Evolutionary conservation across 1,284 basidiomycete species (phyloP), one percentile per base, ranked within the genome.

Genomic region (Wallemia ichthyophaga): DNA sequence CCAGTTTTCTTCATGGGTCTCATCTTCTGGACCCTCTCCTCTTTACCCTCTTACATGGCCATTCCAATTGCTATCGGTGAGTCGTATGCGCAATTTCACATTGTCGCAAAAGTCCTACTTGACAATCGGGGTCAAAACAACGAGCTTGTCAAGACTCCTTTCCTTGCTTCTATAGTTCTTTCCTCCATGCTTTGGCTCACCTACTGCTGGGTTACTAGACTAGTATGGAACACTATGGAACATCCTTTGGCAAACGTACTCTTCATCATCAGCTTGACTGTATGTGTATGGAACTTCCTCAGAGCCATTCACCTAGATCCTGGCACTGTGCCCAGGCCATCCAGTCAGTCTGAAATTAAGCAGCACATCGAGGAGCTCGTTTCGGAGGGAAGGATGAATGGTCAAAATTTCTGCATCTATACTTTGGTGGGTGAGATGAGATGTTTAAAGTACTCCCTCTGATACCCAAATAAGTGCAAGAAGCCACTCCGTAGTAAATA

Each of bases 401-500:
- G 92, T 0, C 86, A 89, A 66, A 88, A 85, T 13, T 96, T 94
- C 70, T 98, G 94, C 68, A 83, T 96, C 59, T 76, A 81, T 59
- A 98, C 92, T 71, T 85, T 98, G 84, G 80, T 78, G 62, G 56
- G 74, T 31, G 28, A 7, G 7, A 31, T 31, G 9, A 7, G 17
- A 7, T 31, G 17, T 31, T 7, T 7, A 7, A 31, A 31, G 7
- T 7, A 17, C 28, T 17, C 28, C 17, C 7, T 31, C 28, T 31
- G 17, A 31, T 31, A 31, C 7, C 28, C 28, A 17, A 17, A 31
- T 31, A 7, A 85, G 81, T 81, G 85, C 1, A 78, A 83, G 54
- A 89, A 92, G 66, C 87, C 92, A 1, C 73, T 99, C 24, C 78
- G 92, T 5, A 91, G 86, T 25, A 96, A 94, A 69, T 94, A 99